Percentiles rank a stretch among this genome's conserved stretches.
Conservation (phyloP, 2,329 filamentous ascomycete species). For the Elsinoe necatrix region DNA sequence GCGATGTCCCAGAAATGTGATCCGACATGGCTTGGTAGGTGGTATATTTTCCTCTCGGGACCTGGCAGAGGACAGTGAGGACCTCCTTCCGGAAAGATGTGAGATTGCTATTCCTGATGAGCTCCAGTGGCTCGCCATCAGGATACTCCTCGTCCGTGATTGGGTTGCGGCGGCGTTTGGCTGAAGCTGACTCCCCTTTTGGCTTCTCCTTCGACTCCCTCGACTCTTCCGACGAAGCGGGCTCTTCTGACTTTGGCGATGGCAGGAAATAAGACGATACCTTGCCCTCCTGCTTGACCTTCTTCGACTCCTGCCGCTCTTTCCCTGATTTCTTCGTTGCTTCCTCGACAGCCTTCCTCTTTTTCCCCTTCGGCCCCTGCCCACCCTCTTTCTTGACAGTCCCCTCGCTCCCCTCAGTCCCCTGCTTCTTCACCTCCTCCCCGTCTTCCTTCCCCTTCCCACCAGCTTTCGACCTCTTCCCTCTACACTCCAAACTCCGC, state of each 20-base stretch:
- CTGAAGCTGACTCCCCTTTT: conserved; percentile 3
- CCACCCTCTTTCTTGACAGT: background rate
- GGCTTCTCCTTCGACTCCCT: background rate
- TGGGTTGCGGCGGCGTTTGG: conserved; percentile 20
- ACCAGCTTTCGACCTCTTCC: conserved; percentile 25
- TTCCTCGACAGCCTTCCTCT: background rate
- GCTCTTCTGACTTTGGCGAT: conserved; percentile 19
- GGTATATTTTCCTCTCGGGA: conserved; percentile 29
- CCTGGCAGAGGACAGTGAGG: conserved; percentile 28
- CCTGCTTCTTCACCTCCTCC: conserved; percentile 7
- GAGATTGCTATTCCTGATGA: conserved; percentile 39
- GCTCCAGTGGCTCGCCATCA: conserved; percentile 29
- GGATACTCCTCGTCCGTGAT: conserved; percentile 37
- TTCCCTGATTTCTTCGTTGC: conserved; percentile 11
- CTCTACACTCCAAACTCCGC: conserved; percentile 33
- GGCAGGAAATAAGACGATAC: conserved; percentile 28
- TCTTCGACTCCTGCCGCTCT: background rate
- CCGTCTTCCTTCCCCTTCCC: background rate
- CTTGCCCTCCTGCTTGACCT: conserved; percentile 6
- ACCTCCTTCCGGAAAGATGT: conserved; percentile 40
- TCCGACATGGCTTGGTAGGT: conserved; percentile 32
- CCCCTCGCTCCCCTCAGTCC: background rate
- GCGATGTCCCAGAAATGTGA: conserved; percentile 26
- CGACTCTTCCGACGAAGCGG: background rate
- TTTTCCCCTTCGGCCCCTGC: background rate